phyloP scores from a whole-genome alignment of 805 yeast species.

The Wickerhamomyces rabaulensis region DNA sequence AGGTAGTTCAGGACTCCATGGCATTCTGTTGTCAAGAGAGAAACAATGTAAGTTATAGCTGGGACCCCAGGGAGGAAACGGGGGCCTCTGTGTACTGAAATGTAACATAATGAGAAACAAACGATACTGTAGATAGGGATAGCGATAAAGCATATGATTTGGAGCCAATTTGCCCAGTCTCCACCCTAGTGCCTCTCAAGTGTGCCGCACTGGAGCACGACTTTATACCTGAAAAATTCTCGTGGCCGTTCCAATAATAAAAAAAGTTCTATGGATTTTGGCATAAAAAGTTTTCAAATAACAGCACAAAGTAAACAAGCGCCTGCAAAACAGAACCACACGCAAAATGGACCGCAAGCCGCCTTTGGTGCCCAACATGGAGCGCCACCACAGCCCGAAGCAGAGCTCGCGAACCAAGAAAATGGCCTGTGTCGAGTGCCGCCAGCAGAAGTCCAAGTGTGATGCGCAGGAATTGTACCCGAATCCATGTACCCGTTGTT shows the following conservation, averaged over 20 bases:
- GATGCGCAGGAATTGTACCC: conserved; percentile 79
- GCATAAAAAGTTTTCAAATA: background rate
- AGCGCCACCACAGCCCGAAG: background rate
- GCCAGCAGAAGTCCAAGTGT: conserved; percentile 91
- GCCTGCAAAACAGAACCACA: background rate
- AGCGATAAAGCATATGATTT: no score
- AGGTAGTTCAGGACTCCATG: background rate
- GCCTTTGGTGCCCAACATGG: background rate
- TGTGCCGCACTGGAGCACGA: no score
- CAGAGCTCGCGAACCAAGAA: conserved; percentile 32
- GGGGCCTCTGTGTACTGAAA: background rate
- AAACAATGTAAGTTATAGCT: background rate
- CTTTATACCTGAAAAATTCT: no score
- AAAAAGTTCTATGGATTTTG: background rate
- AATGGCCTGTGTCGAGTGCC: conserved; percentile 92
- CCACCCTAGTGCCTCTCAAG: no score
- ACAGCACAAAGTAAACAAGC: no score
- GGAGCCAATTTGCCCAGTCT: no score
- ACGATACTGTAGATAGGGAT: background rate
- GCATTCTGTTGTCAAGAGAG: background rate
- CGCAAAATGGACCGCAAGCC: background rate
- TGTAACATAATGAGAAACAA: background rate
- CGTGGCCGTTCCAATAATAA: background rate
- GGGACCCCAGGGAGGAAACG: background rate
- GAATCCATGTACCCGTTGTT: conserved; percentile 77